Evolutionary conservation across 768 basidiomycete species (phyloP).

Genomic region (Russula earlei): DNA sequence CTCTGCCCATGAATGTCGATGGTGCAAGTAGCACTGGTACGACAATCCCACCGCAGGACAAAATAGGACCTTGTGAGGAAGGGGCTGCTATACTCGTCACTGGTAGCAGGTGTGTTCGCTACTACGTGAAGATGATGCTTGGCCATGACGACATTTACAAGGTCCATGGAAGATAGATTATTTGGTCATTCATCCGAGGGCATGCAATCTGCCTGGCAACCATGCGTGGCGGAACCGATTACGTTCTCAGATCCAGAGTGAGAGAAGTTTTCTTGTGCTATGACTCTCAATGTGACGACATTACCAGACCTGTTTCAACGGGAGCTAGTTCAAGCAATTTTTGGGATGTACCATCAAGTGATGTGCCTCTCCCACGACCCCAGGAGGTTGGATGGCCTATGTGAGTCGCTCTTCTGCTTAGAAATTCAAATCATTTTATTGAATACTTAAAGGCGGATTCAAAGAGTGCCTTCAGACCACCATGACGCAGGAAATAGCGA

Average conservation of each 20-base stretch:
- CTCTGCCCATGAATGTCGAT: not conserved
- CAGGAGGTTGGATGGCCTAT: not conserved
- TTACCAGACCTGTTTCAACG: not conserved
- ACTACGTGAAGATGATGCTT: not conserved
- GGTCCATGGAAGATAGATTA: not conserved
- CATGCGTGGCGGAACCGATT: not conserved
- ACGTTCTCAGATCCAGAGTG: conserved; percentile 3
- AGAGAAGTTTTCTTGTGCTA: not conserved
- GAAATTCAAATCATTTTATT: not conserved
- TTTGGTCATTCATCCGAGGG: not conserved
- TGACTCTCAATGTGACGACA: not conserved
- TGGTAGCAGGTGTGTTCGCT: conserved; percentile 1
- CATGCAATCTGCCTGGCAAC: not conserved
- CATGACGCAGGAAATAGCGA: not conserved
- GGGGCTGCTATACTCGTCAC: not conserved
- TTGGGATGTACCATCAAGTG: not conserved
- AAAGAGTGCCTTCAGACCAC: not conserved
- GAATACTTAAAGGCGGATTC: conserved; percentile 5
- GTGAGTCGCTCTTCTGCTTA: not conserved
- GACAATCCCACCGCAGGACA: not conserved
- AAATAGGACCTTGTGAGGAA: not conserved
- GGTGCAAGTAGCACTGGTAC: not conserved
- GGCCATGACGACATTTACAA: not conserved
- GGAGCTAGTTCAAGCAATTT: not conserved
- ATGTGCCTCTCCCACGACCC: conserved; percentile 2